Evolutionary conservation across 2,329 filamentous ascomycete genomes (phyloP).

Genomic region (Dactylellina parvicollis): DNA sequence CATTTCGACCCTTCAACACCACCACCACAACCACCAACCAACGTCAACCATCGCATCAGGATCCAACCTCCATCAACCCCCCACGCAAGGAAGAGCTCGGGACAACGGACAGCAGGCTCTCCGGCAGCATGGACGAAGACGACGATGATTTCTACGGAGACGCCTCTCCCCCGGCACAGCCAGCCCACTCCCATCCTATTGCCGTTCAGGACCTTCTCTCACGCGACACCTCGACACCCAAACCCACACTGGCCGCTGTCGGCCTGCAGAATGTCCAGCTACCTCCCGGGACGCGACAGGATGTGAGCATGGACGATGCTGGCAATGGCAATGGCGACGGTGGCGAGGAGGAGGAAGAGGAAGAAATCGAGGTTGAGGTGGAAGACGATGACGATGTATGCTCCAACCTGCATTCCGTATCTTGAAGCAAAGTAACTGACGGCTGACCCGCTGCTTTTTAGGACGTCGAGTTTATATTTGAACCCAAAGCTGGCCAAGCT

Average conservation of each 20-base stretch:
- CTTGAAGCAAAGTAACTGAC: neutral
- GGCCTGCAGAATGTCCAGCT: conserved; percentile 19
- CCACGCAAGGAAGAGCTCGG: neutral
- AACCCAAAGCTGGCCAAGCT: conserved; percentile 57
- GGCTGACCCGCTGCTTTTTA: conserved; percentile 19
- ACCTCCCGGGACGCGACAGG: conserved; percentile 14
- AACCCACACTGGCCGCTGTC: conserved; percentile 40
- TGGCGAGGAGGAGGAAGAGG: conserved; percentile 56
- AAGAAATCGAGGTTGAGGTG: conserved; percentile 57
- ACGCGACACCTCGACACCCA: conserved; percentile 53
- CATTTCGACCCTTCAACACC: conserved; percentile 1
- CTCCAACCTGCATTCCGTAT: neutral
- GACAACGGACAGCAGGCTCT: neutral
- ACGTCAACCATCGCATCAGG: conserved; percentile 6
- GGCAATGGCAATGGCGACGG: conserved; percentile 54
- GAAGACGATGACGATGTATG: conserved; percentile 58
- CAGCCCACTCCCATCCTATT: conserved; percentile 19
- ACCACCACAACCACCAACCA: neutral
- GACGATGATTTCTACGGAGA: conserved; percentile 58
- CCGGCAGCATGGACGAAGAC: conserved; percentile 57
- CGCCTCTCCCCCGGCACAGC: conserved; percentile 43
- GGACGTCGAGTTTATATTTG: conserved; percentile 58
- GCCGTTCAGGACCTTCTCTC: conserved; percentile 42
- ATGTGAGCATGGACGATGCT: conserved; percentile 45
- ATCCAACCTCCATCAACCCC: conserved; percentile 5